Evolutionary conservation across 352 stramenopile species (phyloP).

Genomic region (Globisporangium takayamanum): DNA sequence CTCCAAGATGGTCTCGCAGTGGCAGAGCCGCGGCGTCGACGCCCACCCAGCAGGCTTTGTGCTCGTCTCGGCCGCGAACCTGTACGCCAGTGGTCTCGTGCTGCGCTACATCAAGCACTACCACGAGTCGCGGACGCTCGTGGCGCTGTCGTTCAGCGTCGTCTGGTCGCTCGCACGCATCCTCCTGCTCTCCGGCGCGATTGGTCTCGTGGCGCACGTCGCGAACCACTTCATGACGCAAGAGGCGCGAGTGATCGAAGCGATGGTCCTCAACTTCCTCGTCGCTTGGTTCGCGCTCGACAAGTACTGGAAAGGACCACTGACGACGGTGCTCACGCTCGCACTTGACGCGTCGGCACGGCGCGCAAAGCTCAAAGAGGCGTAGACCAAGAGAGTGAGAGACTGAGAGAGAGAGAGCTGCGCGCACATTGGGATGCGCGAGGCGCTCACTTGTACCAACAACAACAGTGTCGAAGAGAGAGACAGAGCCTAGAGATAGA

Average conservation of each 20-base stretch:
- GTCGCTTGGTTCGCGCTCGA: conserved; percentile 66
- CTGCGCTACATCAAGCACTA: conserved; percentile 53
- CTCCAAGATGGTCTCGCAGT: conserved; percentile 56
- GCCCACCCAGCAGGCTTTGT: conserved; percentile 57
- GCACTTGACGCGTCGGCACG: conserved; percentile 9
- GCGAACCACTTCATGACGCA: conserved; percentile 53
- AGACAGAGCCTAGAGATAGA: neutral
- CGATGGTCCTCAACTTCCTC: conserved; percentile 45
- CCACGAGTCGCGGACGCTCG: conserved; percentile 24
- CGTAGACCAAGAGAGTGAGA: conserved; percentile 7
- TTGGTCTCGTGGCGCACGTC: conserved; percentile 49
- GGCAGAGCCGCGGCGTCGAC: conserved; percentile 28
- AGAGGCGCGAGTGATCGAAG: conserved; percentile 42
- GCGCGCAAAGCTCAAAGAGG: conserved; percentile 20
- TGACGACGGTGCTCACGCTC: conserved; percentile 28
- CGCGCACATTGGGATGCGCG: conserved; percentile 14
- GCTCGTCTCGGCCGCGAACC: conserved; percentile 52
- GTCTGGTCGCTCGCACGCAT: conserved; percentile 46
- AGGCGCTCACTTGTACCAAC: neutral
- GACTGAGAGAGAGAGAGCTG: neutral
- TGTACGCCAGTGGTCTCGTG: conserved; percentile 61
- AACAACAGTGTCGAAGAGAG: neutral
- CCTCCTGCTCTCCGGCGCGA: conserved; percentile 23
- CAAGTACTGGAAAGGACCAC: conserved; percentile 62
- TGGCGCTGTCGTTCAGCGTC: conserved; percentile 27